phyloP scores from a whole-genome alignment of 2,329 filamentous ascomycete species.

The Arthrobotrys iridis region DNA sequence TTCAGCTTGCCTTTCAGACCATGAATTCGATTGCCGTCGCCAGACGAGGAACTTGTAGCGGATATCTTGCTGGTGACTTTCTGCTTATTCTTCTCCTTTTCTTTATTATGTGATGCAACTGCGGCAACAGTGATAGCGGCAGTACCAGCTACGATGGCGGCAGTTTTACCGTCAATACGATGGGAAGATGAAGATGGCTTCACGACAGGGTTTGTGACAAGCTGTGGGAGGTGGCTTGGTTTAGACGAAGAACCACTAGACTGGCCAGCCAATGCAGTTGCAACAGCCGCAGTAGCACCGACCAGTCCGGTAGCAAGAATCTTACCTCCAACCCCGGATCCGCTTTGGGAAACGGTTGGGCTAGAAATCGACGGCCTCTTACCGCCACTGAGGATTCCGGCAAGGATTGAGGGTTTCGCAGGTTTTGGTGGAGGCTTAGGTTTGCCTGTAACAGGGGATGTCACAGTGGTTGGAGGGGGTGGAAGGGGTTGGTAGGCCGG shows the following conservation, averaged over 20 bases:
- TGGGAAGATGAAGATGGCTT: conserved; percentile 40
- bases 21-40: conserved; percentile 37
- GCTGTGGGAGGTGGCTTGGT: conserved; percentile 16
- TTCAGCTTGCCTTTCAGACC: conserved; percentile 41
- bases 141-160: conserved; percentile 36
- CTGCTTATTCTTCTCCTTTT: conserved; percentile 47
- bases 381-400: conserved; percentile 27
- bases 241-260: conserved; percentile 27
- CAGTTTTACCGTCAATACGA: conserved; percentile 44
- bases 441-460: conserved; percentile 19
- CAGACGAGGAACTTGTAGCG: conserved; percentile 23
- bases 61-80: conserved; percentile 32
- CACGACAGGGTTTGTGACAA: conserved; percentile 1
- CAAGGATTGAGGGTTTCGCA: conserved; percentile 37
- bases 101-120: conserved; percentile 34
- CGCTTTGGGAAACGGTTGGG: conserved; percentile 25
- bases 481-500: conserved; percentile 24
- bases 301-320: conserved; percentile 35
- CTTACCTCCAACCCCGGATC: conserved; percentile 38
- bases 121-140: conserved; percentile 30
- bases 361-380: conserved; percentile 38
- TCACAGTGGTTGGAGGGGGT: conserved; percentile 5
- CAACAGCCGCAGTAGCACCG: conserved; percentile 33
- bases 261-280: conserved; percentile 40
- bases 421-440: conserved; percentile 42